These are phyloP conservation scores for Pezicula neosporulosa DNA, from an alignment of 2,329 filamentous ascomycete genomes.

Conservation along the genomic window DNA sequence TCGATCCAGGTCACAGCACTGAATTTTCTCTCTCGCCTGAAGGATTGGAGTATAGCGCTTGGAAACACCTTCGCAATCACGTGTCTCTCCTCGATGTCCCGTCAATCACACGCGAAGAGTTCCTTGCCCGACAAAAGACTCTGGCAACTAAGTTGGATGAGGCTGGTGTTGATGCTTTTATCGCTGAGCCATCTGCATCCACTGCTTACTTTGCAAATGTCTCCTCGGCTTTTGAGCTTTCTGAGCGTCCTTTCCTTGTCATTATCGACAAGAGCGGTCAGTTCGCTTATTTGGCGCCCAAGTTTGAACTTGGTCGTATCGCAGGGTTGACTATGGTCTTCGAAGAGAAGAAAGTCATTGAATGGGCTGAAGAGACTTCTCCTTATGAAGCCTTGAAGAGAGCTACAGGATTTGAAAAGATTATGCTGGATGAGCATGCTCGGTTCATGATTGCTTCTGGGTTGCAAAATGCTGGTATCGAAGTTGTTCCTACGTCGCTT, in stretches of 20 bases:
- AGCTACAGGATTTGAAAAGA: slow-evolving; percentile 31
- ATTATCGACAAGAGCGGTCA: slow-evolving; percentile 45
- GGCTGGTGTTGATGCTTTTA: slow-evolving; percentile 48
- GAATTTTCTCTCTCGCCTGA: background rate
- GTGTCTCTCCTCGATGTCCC: slow-evolving; percentile 17
- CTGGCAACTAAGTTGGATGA: slow-evolving; percentile 15
- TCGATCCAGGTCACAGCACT: no score
- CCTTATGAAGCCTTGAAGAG: slow-evolving; percentile 52
- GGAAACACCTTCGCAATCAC: slow-evolving; percentile 13
- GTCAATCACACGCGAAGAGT: slow-evolving; percentile 15
- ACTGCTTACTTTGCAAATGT: slow-evolving; percentile 61
- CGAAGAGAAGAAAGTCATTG: slow-evolving; percentile 47
- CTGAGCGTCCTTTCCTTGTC: slow-evolving; percentile 61
- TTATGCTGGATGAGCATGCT: slow-evolving; percentile 63
- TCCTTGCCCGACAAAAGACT: slow-evolving; percentile 14
- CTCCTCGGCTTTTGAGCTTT: slow-evolving; percentile 55
- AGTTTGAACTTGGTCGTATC: slow-evolving; percentile 57
- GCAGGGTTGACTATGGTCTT: slow-evolving; percentile 52
- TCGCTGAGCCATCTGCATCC: slow-evolving; percentile 60
- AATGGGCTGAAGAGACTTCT: slow-evolving; percentile 62
- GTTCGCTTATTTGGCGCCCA: slow-evolving; percentile 55
- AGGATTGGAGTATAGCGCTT: slow-evolving; percentile 11
- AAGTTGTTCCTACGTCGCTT: slow-evolving; percentile 46
- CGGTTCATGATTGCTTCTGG: slow-evolving; percentile 61
- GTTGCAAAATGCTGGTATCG: slow-evolving; percentile 46